Conservation (phyloP, 192 early-diverging fungal genomes). For the Gryganskiella cystojenkinii region DNA sequence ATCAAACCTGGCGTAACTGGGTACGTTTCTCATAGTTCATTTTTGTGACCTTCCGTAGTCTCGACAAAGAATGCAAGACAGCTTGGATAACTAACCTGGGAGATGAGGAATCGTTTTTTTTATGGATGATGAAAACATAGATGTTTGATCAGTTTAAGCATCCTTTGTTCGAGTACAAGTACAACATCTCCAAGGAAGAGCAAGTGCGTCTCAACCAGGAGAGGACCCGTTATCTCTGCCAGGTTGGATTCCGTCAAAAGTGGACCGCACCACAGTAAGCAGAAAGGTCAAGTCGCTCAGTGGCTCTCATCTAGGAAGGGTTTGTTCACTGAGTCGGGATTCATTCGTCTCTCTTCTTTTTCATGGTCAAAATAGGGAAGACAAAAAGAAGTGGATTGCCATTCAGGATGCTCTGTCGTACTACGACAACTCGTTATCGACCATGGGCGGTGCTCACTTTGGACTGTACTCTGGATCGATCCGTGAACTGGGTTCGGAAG, state of each 20-base stretch:
- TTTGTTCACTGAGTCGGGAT: background rate
- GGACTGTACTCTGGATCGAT: conserved; percentile 21
- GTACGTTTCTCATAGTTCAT: background rate
- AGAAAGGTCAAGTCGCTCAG: too few relatives aligned
- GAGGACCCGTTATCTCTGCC: conserved; percentile 1
- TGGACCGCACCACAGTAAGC: conserved; percentile 11
- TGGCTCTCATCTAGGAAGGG: too few relatives aligned
- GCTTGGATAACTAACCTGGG: background rate
- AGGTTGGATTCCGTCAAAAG: conserved; percentile 2
- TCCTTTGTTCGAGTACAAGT: conserved; percentile 20
- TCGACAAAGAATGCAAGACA: background rate
- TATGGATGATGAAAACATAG: background rate
- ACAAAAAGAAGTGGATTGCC: background rate
- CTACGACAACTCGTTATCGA: conserved; percentile 12
- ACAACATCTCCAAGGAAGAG: conserved; percentile 23
- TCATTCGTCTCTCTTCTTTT: background rate
- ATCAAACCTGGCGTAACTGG: conserved; percentile 29
- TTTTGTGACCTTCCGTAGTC: background rate
- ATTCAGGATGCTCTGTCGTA: conserved; percentile 17
- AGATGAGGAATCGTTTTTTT: background rate
- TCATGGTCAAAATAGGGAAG: background rate
- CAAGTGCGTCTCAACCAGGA: conserved; percentile 9
- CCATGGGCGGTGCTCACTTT: conserved; percentile 12
- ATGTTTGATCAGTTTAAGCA: conserved; percentile 19
- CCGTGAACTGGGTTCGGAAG: conserved; percentile 21